Conservation (phyloP, 768 basidiomycete species). For the Gymnopilus dilepis region DNA sequence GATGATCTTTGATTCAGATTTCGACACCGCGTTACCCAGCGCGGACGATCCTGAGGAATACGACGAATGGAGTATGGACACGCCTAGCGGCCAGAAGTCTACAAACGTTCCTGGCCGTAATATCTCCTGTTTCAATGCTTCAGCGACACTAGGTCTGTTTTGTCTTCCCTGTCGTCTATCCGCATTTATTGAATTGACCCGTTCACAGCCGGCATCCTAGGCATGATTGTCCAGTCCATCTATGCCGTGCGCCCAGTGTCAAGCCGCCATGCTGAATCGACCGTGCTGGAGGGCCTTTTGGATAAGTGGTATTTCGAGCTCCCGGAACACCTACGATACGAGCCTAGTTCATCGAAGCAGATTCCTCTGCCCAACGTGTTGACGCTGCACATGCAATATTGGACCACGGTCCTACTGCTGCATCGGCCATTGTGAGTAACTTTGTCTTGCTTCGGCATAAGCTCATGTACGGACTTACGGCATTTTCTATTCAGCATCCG, state of each 20-base stretch:
- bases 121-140: slow-evolving; percentile 80
- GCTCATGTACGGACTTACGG: slow-evolving; percentile 11
- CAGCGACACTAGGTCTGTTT: slow-evolving; percentile 69
- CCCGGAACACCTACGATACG: slow-evolving; percentile 69
- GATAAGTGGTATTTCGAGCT: slow-evolving; percentile 81
- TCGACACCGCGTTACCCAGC: slow-evolving; percentile 71
- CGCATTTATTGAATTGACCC: slow-evolving; percentile 14
- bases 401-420: slow-evolving; percentile 76
- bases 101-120: slow-evolving; percentile 50
- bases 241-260: slow-evolving; percentile 66
- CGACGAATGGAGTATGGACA: slow-evolving; percentile 52
- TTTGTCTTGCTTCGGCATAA: neutral
- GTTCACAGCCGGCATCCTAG: slow-evolving; percentile 64
- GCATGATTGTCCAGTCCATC: slow-evolving; percentile 70
- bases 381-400: slow-evolving; percentile 85
- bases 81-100: slow-evolving; percentile 32
- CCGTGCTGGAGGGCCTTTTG: slow-evolving; percentile 61
- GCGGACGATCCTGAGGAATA: slow-evolving; percentile 70
- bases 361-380: slow-evolving; percentile 66
- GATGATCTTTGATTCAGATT: slow-evolving; percentile 76
- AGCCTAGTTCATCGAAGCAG: slow-evolving; percentile 42
- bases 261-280: slow-evolving; percentile 62
- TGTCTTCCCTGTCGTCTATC: neutral
- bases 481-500: slow-evolving; percentile 42
- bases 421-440: slow-evolving; percentile 83